Base-by-base conservation (phyloP, 2,329 filamentous ascomycete genomes). In the Exophiala sp. region DNA sequence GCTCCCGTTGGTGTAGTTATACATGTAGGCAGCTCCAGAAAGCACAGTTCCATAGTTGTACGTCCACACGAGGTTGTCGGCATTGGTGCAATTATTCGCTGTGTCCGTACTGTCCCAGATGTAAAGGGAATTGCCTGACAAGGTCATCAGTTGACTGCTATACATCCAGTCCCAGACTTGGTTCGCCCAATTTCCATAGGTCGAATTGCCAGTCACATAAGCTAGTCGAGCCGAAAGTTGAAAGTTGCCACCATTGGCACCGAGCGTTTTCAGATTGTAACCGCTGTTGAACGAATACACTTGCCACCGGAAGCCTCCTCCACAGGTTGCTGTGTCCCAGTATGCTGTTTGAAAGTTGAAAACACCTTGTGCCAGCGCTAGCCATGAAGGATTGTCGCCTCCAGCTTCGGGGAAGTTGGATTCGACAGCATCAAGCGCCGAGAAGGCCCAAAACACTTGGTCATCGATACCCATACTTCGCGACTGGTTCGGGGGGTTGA, bases 221-320 rank as follows among this genome's bases (percentile, higher is more conserved):
- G 87, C 87, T 8, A 95, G 78, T 18, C 89, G 83, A 3, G 89
- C 78, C 1, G 78, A 72, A 3, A 83, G 71, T 58, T 81, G 78
- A 65, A 83, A 82, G 51, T 82, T 75, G n/a, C 74, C 78, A 2
- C 80, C 80, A 57, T 82, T 82, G 11, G 77, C 79, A 55, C 83
- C 76, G 10, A 75, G 72, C 60, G 83, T 83, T 60, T 82, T 82
- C 61, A 79, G 80, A 50, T 72, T 70, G 61, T 76, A 83, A 7
- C 89, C 89, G 50, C 78, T 81, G 72, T 91, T 90, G 72, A 85
- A 87, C 9, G 81, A 78, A 72, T 86, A 91, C 55, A 95, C 87
- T 72, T 95, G 89, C 90, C 90, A 95, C 58, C 86, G 82, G 58
- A 95, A 72, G 7, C 90, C 90, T 44, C 90, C 90, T 33, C 74